A percentile compares a stretch with the other conserved stretches of the same genome.
phyloP scores from a whole-genome alignment of 1,284 basidiomycete genomes.

The Porogramme epimiltina region DNA sequence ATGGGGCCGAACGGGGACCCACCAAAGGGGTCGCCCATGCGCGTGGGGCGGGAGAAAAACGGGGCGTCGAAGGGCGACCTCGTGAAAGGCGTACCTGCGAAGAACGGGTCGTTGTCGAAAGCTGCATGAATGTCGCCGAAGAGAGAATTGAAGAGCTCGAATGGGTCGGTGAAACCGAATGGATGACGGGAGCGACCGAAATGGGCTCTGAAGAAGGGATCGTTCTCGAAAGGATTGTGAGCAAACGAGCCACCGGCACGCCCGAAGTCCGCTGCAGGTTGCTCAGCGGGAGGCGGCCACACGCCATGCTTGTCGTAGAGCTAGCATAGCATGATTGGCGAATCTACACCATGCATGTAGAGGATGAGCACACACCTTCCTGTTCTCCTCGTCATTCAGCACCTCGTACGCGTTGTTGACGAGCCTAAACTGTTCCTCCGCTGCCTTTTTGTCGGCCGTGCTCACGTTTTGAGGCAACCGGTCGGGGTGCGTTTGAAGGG shows the following conservation, averaged over 20 bases:
- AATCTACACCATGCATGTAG: neutral
- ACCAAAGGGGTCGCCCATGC: conserved; percentile 7
- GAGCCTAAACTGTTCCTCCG: conserved; percentile 49
- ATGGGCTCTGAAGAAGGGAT: conserved; percentile 35
- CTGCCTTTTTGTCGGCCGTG: conserved; percentile 39
- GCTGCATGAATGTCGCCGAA: conserved; percentile 48
- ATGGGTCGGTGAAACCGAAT: conserved; percentile 68
- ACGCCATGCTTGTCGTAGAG: conserved; percentile 70
- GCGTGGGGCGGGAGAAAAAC: conserved; percentile 21
- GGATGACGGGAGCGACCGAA: conserved; percentile 27
- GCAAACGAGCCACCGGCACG: conserved; percentile 4
- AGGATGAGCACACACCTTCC: conserved; percentile 37
- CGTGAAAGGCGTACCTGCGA: conserved; percentile 23
- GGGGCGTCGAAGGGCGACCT: conserved; percentile 20
- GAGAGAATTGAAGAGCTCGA: conserved; percentile 67
- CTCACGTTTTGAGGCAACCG: conserved; percentile 40
- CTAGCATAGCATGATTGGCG: conserved; percentile 33
- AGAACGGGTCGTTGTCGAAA: conserved; percentile 34
- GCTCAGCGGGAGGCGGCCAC: conserved; percentile 63
- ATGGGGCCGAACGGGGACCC: conserved; percentile 12
- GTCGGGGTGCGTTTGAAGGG: conserved; percentile 53
- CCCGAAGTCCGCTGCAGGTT: conserved; percentile 23
- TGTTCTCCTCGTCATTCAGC: conserved; percentile 42
- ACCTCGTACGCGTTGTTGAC: conserved; percentile 57
- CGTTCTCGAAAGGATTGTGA: conserved; percentile 31